Conservation (phyloP, 257 asterid genomes). For the Cinchona pubescens region DNA sequence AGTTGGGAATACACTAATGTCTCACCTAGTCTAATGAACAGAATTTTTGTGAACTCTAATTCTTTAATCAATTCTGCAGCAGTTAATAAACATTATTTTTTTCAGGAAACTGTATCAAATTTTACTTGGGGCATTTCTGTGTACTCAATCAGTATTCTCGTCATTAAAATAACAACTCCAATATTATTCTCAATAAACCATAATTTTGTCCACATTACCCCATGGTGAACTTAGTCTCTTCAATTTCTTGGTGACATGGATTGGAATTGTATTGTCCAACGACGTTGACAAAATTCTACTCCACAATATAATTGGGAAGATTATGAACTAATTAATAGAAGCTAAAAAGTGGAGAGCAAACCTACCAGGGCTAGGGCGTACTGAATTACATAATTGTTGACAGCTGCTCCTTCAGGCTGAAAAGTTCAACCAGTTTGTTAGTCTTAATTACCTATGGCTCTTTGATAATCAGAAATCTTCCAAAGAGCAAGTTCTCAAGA, state of each 20-base stretch:
- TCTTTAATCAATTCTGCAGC: neutral
- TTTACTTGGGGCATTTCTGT: neutral
- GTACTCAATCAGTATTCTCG: neutral
- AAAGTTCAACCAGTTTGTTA: conserved; percentile 19
- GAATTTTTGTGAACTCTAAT: neutral
- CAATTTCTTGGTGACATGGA: neutral
- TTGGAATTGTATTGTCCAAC: neutral
- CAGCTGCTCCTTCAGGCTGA: conserved; percentile 99
- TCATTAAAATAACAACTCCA: neutral
- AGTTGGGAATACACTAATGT: neutral
- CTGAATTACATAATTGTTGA: conserved; percentile 71
- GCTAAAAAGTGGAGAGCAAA: conserved; percentile 9
- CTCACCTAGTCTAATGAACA: neutral
- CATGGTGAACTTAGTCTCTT: neutral
- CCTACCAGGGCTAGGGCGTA: conserved; percentile 93
- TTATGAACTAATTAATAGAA: neutral
- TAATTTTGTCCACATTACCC: neutral
- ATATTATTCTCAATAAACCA: neutral
- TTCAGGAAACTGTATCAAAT: neutral
- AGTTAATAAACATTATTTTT: neutral
- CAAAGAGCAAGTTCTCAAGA: neutral
- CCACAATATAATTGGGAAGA: neutral
- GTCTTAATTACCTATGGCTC: conserved; percentile 1
- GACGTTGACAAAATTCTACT: neutral
- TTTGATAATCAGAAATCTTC: conserved; percentile 9